Evolutionary conservation across 2,329 filamentous ascomycete species (phyloP).

Genomic region (Fusarium sp.): DNA sequence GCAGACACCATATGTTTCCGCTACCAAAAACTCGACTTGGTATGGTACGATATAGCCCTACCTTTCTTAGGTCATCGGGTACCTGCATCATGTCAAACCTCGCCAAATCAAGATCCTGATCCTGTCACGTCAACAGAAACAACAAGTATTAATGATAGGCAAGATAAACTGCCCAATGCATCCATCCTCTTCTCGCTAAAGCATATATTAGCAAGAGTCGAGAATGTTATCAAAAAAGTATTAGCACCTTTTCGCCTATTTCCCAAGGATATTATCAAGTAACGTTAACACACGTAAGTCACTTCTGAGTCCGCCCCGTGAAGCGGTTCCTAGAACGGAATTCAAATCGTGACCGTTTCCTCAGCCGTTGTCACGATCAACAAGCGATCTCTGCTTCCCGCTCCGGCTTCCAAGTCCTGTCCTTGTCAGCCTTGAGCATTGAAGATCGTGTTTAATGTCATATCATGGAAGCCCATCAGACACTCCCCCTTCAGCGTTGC

Average conservation of each 20-base stretch:
- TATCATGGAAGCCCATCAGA: constrained; percentile 32
- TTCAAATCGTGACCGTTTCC: constrained; percentile 14
- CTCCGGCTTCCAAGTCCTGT: constrained; percentile 17
- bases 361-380: constrained; percentile 29
- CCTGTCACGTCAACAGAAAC: constrained; percentile 32
- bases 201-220: neutral
- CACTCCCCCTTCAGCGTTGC: constrained; percentile 30
- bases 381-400: constrained; percentile 31
- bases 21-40: constrained; percentile 8
- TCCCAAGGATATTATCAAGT: constrained; percentile 10
- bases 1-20: constrained; percentile 1
- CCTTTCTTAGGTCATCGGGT: constrained; percentile 25
- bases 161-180: constrained; percentile 4
- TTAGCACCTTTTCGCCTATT: constrained; percentile 19
- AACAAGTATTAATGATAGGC: constrained; percentile 3
- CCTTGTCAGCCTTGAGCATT: constrained; percentile 20
- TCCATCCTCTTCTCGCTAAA: constrained; percentile 20
- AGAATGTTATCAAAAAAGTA: neutral
- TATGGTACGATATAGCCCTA: neutral
- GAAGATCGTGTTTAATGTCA: constrained; percentile 28
- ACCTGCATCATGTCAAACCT: constrained; percentile 32
- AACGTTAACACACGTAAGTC: constrained; percentile 8
- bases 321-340: constrained; percentile 29
- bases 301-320: constrained; percentile 16
- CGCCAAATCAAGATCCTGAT: constrained; percentile 23